A percentile compares a stretch with the other conserved stretches of the same genome.
phyloP scores from a whole-genome alignment of 2,329 filamentous ascomycete species.

The Verticillium albo-atrum region DNA sequence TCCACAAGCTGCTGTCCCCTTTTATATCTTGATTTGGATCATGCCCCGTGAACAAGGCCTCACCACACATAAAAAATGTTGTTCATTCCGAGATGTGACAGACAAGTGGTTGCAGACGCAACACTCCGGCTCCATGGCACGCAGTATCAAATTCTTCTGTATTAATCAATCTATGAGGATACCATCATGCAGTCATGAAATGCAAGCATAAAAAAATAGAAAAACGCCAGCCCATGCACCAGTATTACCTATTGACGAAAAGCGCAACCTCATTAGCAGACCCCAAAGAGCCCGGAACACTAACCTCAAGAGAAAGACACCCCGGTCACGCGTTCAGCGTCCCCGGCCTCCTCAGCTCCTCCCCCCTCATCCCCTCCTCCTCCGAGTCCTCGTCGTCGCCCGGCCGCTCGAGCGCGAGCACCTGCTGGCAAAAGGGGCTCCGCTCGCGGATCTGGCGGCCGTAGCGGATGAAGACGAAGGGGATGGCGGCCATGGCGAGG shows the following conservation, averaged over 20 bases:
- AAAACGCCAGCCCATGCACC: not conserved
- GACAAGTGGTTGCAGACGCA: too few species aligned
- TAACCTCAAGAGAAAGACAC: not conserved
- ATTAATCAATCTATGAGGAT: not conserved
- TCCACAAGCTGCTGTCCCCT: too few species aligned
- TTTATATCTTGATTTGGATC: too few species aligned
- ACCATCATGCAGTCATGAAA: not conserved
- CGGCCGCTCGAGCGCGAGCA: not conserved
- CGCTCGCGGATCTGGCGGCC: constrained; percentile 15
- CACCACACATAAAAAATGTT: too few species aligned
- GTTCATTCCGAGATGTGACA: too few species aligned
- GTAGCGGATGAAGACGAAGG: constrained; percentile 51
- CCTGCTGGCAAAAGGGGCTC: not conserved
- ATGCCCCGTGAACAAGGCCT: too few species aligned
- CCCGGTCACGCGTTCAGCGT: not conserved
- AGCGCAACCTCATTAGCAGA: not conserved
- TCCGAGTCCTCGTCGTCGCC: not conserved
- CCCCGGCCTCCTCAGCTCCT: not conserved
- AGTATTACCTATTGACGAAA: too few species aligned
- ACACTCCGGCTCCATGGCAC: too few species aligned
- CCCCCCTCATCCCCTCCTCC: not conserved
- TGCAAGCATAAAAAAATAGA: not conserved
- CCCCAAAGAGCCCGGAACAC: not conserved
- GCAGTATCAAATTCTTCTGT: not conserved
- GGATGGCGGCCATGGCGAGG: constrained; percentile 44